Percentiles rank a stretch among this genome's conserved stretches.
Conservation (phyloP, 371 early-diverging fungal genomes). For the Syncephalastrum racemosum region DNA sequence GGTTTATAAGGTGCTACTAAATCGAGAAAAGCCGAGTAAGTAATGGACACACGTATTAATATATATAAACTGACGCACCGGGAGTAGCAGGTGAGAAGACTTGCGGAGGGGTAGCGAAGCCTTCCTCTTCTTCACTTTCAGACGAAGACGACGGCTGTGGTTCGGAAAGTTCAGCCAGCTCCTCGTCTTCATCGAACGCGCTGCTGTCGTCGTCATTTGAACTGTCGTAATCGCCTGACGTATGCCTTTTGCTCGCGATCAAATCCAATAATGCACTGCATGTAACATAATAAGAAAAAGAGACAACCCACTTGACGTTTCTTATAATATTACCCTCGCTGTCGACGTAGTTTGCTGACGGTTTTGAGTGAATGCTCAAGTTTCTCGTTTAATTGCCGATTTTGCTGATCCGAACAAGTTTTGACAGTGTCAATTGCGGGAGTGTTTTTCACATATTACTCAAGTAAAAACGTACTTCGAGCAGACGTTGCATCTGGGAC, state of each 20-base stretch:
- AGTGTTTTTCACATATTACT: too few species aligned
- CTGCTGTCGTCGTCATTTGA: conserved; percentile 19
- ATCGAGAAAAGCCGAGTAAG: background rate
- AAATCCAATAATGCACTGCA: conserved; percentile 12
- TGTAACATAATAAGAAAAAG: background rate
- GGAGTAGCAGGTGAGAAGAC: too few species aligned
- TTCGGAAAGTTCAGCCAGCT: conserved; percentile 14
- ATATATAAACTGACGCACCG: conserved; percentile 1
- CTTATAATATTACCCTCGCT: conserved; percentile 11
- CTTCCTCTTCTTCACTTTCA: conserved; percentile 10
- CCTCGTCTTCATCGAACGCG: conserved; percentile 14
- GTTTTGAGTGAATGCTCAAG: conserved; percentile 11
- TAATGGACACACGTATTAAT: background rate
- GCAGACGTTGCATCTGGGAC: too few species aligned
- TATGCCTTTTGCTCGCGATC: conserved; percentile 5
- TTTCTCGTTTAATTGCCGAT: conserved; percentile 13
- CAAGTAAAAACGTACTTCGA: too few species aligned
- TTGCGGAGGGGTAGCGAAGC: too few species aligned
- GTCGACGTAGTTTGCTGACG: conserved; percentile 13
- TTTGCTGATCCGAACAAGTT: background rate
- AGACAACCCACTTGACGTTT: background rate
- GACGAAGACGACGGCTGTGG: conserved; percentile 10
- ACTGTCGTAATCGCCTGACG: conserved; percentile 2
- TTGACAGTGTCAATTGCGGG: too few species aligned
- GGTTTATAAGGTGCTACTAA: background rate